phyloP scores from a whole-genome alignment of 2,329 filamentous ascomycete species.

The Aspergillus ochraceus region DNA sequence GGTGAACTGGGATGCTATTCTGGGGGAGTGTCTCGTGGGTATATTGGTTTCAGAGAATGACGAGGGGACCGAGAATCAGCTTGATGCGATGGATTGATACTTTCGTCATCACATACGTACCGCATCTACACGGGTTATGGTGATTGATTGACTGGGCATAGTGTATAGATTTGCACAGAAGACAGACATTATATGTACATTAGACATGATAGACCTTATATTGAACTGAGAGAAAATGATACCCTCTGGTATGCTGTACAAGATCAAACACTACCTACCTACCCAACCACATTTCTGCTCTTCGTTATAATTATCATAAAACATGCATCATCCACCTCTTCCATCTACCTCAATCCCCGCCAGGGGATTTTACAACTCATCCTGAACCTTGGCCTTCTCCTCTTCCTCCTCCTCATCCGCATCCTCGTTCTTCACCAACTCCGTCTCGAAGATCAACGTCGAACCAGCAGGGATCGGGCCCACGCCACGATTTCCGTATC shows the following conservation, averaged over 20 bases:
- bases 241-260: not conserved
- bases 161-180: not conserved
- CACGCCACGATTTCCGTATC: slow-evolving; percentile 73
- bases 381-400: slow-evolving; percentile 3
- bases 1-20: slow-evolving; percentile 69
- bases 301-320: not conserved
- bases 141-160: not conserved
- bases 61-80: slow-evolving; percentile 31
- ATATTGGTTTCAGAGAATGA: slow-evolving; percentile 60
- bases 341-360: not conserved
- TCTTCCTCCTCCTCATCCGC: slow-evolving; percentile 55
- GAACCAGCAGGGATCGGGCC: slow-evolving; percentile 82
- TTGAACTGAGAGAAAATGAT: not conserved
- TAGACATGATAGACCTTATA: not conserved
- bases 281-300: too few relatives aligned
- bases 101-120: not conserved
- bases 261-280: not conserved
- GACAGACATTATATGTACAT: not conserved
- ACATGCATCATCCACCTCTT: too few relatives aligned
- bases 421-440: slow-evolving; percentile 80
- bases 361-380: too few relatives aligned
- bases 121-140: too few relatives aligned
- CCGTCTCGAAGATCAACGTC: slow-evolving; percentile 89
- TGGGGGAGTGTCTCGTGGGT: slow-evolving; percentile 61
- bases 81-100: slow-evolving; percentile 63